These are phyloP conservation scores for Ramaria rubella DNA, from an alignment of 768 basidiomycete genomes.

Conservation along the genomic window DNA sequence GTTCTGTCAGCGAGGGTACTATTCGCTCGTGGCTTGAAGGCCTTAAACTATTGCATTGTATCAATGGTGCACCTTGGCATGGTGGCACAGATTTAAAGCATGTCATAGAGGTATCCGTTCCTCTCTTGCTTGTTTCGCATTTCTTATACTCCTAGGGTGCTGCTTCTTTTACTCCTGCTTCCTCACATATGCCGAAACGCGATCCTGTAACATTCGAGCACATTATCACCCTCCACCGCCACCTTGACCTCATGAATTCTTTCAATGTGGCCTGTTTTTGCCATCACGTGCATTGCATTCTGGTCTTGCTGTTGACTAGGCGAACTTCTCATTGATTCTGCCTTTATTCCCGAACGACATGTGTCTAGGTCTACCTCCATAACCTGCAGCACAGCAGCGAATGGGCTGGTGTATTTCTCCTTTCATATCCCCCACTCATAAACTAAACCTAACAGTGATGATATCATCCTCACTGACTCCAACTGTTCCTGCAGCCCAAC, in stretches of 20 bases:
- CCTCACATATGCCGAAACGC: slow-evolving; percentile 14
- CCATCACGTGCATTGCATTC: slow-evolving; percentile 29
- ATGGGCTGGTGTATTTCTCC: neutral
- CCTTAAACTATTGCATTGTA: slow-evolving; percentile 31
- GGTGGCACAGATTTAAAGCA: slow-evolving; percentile 20
- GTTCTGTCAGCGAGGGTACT: too few relatives aligned
- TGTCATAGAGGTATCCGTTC: neutral
- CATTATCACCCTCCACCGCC: slow-evolving; percentile 18
- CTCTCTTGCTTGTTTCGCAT: neutral
- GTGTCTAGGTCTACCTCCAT: neutral
- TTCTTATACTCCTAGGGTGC: neutral
- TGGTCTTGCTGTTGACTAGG: slow-evolving; percentile 26
- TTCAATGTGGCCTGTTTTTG: slow-evolving; percentile 32
- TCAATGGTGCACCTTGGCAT: slow-evolving; percentile 31
- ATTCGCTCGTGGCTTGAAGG: slow-evolving; percentile 32
- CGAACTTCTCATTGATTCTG: slow-evolving; percentile 11
- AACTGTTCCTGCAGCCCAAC: neutral
- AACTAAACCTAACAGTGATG: neutral
- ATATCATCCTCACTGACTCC: neutral
- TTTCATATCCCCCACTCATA: slow-evolving; percentile 4
- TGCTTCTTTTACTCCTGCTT: slow-evolving; percentile 16
- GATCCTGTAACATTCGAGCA: slow-evolving; percentile 32
- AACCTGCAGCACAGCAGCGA: neutral
- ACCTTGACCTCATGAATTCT: slow-evolving; percentile 22
- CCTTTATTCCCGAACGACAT: neutral